These are phyloP conservation scores for Globisporangium lucens DNA, from an alignment of 352 stramenopile species.

Conservation along the genomic window DNA sequence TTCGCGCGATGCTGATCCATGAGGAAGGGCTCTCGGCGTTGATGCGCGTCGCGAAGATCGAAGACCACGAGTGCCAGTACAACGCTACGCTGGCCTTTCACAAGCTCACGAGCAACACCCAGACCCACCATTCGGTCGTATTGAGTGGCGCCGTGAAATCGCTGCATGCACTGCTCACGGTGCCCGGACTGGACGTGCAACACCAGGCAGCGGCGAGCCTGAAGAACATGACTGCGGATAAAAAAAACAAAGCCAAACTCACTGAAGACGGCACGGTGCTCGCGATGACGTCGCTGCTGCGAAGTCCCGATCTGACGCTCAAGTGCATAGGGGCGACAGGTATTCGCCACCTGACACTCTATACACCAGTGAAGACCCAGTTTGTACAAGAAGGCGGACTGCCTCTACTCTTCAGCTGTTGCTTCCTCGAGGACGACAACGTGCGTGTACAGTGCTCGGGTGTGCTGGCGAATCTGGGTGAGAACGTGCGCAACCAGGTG, in stretches of 20 bases:
- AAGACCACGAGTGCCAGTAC: constrained; percentile 91
- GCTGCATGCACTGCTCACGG: constrained; percentile 74
- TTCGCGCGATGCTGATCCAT: constrained; percentile 78
- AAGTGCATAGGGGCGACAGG: constrained; percentile 87
- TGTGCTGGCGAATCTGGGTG: constrained; percentile 88
- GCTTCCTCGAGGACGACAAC: constrained; percentile 62
- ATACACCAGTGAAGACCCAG: constrained; percentile 60
- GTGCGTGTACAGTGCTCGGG: constrained; percentile 89
- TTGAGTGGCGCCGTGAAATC: constrained; percentile 53
- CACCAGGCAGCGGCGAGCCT: constrained; percentile 90
- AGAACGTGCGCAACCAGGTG: constrained; percentile 91
- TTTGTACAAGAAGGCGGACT: constrained; percentile 72
- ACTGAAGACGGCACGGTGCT: constrained; percentile 84
- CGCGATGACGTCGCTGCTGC: constrained; percentile 80
- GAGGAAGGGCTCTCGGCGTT: constrained; percentile 87
- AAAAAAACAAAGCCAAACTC: constrained; percentile 89
- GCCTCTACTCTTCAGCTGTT: constrained; percentile 59
- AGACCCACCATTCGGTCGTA: constrained; percentile 69
- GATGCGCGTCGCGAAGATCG: constrained; percentile 83
- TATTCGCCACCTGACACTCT: constrained; percentile 87
- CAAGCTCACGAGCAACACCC: constrained; percentile 80
- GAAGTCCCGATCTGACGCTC: constrained; percentile 72
- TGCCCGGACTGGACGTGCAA: constrained; percentile 70
- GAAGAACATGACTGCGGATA: constrained; percentile 89
- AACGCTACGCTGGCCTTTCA: constrained; percentile 87